Base-by-base conservation (phyloP, 164 flowering plant species). In the Echeveria elegans region DNA sequence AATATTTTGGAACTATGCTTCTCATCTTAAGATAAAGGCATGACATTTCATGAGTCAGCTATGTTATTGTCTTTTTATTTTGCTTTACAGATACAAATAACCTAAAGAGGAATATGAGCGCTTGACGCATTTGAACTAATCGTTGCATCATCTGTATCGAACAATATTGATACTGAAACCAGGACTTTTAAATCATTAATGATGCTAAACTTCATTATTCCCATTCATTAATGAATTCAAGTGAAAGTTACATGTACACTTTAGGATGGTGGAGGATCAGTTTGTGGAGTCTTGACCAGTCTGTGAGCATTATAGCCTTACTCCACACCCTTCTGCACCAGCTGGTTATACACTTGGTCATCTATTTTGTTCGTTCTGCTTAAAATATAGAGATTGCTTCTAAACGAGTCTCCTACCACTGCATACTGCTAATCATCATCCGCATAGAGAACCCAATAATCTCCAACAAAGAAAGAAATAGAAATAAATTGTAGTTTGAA, bases 341-440 rank as follows among this genome's bases (percentile, higher is more conserved):
- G 16, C 47, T 43, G 47, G 0, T 43, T 43, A 18, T 43, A 43
- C 15, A 43, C 47, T 43, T 43, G 47, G 18, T 43, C 47, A 43
- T 43, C 47, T 43, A 43, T 43, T 18, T 43, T 43, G 47, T 43
- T 43, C 16, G 11, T 43, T 18, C 47, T 43, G 4, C 47, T 43
- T 43, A 43, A 43, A 11, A 43, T 43, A 11, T 40, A 10, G 1
- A 7, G 15, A 4, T 12, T 40, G 37, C 3, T 7, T 34, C 37
- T 34, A 3, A 34, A 34, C 3, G 5, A 7, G 37, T 6, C 37
- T 34, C 37, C 37, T 3, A 34, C 37, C 3, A 34, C 6, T 32
- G 88, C 98, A 76, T 83, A 78, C 68, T 76, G 86, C 75, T 90
- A 90, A 69, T 83, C 90, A 7, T 68, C 78, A 78, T 90, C 97